Percentiles rank a stretch among this genome's conserved stretches.
These are phyloP conservation scores for Cytospora piceae DNA, from an alignment of 2,329 filamentous ascomycete genomes.

Conservation along the genomic window DNA sequence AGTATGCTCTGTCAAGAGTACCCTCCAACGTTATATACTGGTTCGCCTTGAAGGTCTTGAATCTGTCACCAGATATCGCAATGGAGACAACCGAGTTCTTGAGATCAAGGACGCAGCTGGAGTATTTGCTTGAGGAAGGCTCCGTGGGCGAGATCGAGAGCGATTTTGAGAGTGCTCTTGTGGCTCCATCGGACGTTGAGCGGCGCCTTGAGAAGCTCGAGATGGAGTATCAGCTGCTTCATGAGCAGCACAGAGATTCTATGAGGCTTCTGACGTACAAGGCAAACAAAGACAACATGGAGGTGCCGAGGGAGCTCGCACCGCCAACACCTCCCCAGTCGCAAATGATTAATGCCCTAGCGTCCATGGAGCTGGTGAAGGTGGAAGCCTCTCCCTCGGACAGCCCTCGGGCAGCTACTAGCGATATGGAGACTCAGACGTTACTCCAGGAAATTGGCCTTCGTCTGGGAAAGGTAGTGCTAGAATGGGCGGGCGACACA, in stretches of 20 bases:
- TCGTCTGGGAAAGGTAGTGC: slow-evolving; percentile 24
- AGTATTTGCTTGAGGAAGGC: not conserved
- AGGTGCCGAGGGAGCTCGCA: slow-evolving; percentile 5
- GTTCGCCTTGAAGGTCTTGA: slow-evolving; percentile 27
- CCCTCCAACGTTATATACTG: slow-evolving; percentile 27
- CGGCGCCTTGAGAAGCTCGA: slow-evolving; percentile 28
- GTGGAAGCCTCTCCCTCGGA: not conserved
- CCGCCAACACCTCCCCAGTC: not conserved
- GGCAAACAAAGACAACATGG: not conserved
- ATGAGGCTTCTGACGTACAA: slow-evolving; percentile 14
- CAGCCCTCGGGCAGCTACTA: not conserved
- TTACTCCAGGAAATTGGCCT: slow-evolving; percentile 24
- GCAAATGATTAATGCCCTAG: not conserved
- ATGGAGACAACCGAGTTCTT: slow-evolving; percentile 27
- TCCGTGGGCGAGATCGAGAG: too few species aligned
- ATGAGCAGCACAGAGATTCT: slow-evolving; percentile 20
- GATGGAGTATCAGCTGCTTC: slow-evolving; percentile 22
- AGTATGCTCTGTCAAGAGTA: slow-evolving; percentile 25
- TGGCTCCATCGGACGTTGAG: slow-evolving; percentile 17
- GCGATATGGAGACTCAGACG: slow-evolving; percentile 5
- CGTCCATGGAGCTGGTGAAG: not conserved
- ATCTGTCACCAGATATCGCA: slow-evolving; percentile 21
- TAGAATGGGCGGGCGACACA: slow-evolving; percentile 30
- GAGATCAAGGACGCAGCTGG: slow-evolving; percentile 23
- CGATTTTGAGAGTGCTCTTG: not conserved